Percentiles rank a stretch among this genome's conserved stretches.
These are phyloP conservation scores for Cucumis sativus DNA, from an alignment of 306 rosid species.

Conservation along the genomic window DNA sequence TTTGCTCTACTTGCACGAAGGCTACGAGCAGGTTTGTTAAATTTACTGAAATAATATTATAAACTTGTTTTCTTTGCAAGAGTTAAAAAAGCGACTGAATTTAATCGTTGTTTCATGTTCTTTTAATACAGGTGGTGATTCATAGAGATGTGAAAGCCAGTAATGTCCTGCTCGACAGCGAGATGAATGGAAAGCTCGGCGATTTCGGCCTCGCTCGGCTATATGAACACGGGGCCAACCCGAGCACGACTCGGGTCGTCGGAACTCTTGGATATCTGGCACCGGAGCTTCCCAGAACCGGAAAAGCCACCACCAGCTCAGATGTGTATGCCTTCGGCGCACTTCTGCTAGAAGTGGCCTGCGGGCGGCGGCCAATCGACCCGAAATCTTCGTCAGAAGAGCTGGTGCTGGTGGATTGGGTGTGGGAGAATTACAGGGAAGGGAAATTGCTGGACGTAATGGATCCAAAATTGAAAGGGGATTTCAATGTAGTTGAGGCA, in stretches of 20 bases:
- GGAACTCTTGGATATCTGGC: slow-evolving; percentile 81
- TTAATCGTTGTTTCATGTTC: not conserved
- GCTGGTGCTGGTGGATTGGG: slow-evolving; percentile 67
- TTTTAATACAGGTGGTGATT: slow-evolving; percentile 27
- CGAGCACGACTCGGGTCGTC: slow-evolving; percentile 68
- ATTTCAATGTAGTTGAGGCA: slow-evolving; percentile 30
- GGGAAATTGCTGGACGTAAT: slow-evolving; percentile 38
- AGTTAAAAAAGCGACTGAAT: not conserved
- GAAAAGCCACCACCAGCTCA: slow-evolving; percentile 53
- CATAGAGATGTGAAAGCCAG: slow-evolving; percentile 85
- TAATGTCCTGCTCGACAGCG: slow-evolving; percentile 59
- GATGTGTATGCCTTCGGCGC: slow-evolving; percentile 77
- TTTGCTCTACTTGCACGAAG: slow-evolving; percentile 66
- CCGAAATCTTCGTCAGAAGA: slow-evolving; percentile 40
- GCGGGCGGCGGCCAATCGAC: slow-evolving; percentile 69
- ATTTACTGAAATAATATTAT: not conserved
- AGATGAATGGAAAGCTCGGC: slow-evolving; percentile 58
- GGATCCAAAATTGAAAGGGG: slow-evolving; percentile 36
- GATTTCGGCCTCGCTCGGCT: slow-evolving; percentile 73
- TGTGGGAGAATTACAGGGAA: slow-evolving; percentile 50
- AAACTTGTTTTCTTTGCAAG: not conserved
- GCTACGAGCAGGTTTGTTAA: slow-evolving; percentile 34
- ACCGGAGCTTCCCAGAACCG: slow-evolving; percentile 70
- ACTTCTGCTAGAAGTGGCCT: slow-evolving; percentile 53
- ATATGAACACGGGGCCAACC: slow-evolving; percentile 68